Conservation (phyloP, 2,329 filamentous ascomycete genomes). For the Ilyonectria sp. region DNA sequence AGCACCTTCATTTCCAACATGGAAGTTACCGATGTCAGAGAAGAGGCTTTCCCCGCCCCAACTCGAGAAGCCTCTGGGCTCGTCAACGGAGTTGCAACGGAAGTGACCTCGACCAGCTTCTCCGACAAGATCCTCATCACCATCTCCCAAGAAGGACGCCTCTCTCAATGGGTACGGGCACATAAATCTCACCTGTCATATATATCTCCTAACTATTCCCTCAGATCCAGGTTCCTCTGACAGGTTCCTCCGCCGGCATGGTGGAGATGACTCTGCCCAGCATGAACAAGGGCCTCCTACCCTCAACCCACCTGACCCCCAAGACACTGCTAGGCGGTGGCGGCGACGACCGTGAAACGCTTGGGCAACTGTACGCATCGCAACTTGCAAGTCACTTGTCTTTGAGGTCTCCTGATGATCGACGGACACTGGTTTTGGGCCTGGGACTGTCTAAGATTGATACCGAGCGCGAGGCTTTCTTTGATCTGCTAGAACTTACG, state of each 20-base stretch:
- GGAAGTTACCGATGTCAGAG: conserved; percentile 58
- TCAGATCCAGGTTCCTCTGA: conserved; percentile 84
- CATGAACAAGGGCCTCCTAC: conserved; percentile 70
- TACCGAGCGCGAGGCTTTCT: conserved; percentile 70
- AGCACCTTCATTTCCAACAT: conserved; percentile 48
- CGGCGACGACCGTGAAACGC: conserved; percentile 81
- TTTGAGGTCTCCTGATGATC: conserved; percentile 77
- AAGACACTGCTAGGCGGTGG: conserved; percentile 90
- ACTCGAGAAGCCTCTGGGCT: conserved; percentile 72
- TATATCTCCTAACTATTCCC: conserved; percentile 9
- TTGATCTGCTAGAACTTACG: conserved; percentile 76
- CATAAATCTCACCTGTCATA: neutral
- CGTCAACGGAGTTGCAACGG: conserved; percentile 79
- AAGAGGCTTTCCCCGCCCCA: conserved; percentile 77
- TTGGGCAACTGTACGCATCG: conserved; percentile 90
- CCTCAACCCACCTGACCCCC: conserved; percentile 86
- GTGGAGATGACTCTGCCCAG: conserved; percentile 73
- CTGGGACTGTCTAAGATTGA: conserved; percentile 69
- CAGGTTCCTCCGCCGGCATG: conserved; percentile 74
- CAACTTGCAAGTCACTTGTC: conserved; percentile 88
- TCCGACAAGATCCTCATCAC: conserved; percentile 93
- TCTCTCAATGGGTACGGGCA: conserved; percentile 88
- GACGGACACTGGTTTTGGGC: conserved; percentile 73
- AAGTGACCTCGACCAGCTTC: conserved; percentile 82
- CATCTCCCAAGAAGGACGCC: conserved; percentile 85